A percentile compares a stretch with the other conserved stretches of the same genome.
These are phyloP conservation scores for Psilocybe cyanescens DNA, from an alignment of 768 basidiomycete species.

Conservation along the genomic window DNA sequence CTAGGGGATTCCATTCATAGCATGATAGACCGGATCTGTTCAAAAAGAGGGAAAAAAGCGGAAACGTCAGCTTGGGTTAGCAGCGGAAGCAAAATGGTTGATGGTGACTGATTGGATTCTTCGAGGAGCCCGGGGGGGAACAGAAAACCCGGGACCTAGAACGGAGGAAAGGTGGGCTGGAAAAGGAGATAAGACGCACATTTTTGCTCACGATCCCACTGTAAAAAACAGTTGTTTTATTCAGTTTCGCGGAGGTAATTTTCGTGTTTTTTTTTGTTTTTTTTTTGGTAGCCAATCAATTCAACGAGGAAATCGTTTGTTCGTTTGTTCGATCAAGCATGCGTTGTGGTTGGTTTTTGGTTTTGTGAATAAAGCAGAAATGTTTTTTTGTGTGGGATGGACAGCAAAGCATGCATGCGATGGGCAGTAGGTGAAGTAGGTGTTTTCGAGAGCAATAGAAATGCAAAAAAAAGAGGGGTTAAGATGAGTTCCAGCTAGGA, in stretches of 20 bases:
- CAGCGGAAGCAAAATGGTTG: background rate
- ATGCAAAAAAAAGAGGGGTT: slow-evolving; percentile 16
- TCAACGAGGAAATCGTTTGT: background rate
- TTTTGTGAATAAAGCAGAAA: background rate
- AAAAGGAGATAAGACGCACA: slow-evolving; percentile 45
- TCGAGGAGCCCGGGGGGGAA: background rate
- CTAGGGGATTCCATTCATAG: slow-evolving; percentile 17
- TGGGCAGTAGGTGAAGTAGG: slow-evolving; percentile 7
- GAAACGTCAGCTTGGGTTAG: background rate
- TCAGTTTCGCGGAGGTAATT: slow-evolving; percentile 3
- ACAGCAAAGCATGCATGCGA: background rate
- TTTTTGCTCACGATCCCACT: slow-evolving; percentile 74
- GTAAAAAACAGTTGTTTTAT: slow-evolving; percentile 8
- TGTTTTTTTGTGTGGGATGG: slow-evolving; percentile 1
- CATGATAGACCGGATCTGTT: slow-evolving; percentile 33
- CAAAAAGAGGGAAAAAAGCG: slow-evolving; percentile 2
- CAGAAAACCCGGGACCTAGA: background rate
- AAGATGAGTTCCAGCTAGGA: slow-evolving; percentile 17
- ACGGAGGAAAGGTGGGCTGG: background rate
- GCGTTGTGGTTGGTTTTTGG: background rate
- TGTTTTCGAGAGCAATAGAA: slow-evolving; percentile 19
- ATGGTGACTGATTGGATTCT: background rate
- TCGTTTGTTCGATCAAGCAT: background rate
- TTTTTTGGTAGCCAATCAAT: background rate
- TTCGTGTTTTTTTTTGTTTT: no score